Evolutionary conservation across 257 asterid genomes (phyloP).

Genomic region (Solanum pimpinellifolium): DNA sequence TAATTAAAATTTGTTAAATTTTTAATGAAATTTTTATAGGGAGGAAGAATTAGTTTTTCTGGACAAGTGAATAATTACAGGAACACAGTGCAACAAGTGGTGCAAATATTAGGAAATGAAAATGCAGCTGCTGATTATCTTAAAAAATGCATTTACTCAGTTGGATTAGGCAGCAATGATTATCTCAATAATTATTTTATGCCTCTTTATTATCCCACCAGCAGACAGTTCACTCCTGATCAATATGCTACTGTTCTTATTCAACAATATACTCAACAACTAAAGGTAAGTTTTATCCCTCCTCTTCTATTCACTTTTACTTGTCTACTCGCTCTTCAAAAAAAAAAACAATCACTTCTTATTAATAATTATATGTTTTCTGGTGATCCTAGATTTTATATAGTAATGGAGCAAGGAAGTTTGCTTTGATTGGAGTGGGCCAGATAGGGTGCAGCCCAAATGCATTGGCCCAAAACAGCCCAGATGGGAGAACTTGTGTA

Average conservation of each 20-base stretch:
- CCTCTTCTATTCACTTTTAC: background rate
- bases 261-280: constrained; percentile 30
- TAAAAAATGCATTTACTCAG: constrained; percentile 3
- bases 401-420: constrained; percentile 18
- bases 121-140: background rate
- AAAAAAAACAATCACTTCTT: no score
- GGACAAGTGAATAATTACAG: constrained; percentile 2
- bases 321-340: background rate
- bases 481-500: constrained; percentile 10
- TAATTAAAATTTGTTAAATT: background rate
- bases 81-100: background rate
- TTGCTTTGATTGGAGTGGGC: constrained; percentile 13
- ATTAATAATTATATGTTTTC: background rate
- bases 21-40: background rate
- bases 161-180: constrained; percentile 21
- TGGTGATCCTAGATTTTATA: constrained; percentile 5
- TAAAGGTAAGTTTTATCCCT: constrained; percentile 3
- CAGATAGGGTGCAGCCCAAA: constrained; percentile 20
- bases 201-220: background rate
- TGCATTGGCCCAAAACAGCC: constrained; percentile 13
- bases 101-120: background rate
- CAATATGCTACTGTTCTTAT: constrained; percentile 35
- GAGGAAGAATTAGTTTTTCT: constrained; percentile 1
- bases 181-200: constrained; percentile 18
- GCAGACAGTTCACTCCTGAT: constrained; percentile 14